Conservation (phyloP, 2,329 filamentous ascomycete genomes). For the Ophiocordyceps unilateralis region DNA sequence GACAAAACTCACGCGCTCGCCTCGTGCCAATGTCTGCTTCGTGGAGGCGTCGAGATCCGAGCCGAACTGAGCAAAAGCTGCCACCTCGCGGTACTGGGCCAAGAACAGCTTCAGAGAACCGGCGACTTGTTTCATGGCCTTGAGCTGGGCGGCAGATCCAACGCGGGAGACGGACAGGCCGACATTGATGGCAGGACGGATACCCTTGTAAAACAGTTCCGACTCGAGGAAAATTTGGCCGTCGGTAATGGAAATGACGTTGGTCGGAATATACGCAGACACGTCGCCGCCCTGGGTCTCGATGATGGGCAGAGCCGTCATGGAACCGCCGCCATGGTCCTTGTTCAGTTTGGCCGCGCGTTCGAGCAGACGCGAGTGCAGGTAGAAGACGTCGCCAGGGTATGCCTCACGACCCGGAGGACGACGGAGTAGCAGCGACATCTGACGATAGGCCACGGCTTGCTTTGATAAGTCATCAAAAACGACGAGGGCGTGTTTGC, state of each 20-base stretch:
- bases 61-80: slow-evolving; percentile 99
- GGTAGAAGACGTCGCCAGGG: slow-evolving; percentile 98
- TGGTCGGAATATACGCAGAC: slow-evolving; percentile 98
- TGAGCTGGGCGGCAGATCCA: slow-evolving; percentile 97
- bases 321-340: slow-evolving; percentile 84
- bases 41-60: slow-evolving; percentile 97
- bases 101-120: slow-evolving; percentile 99
- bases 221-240: slow-evolving; percentile 99
- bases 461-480: slow-evolving; percentile 97
- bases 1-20: slow-evolving; percentile 66
- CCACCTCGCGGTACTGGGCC: slow-evolving; percentile 99
- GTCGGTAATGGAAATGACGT: slow-evolving; percentile 99
- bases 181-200: slow-evolving; percentile 99
- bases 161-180: slow-evolving; percentile 99
- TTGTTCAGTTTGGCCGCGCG: slow-evolving; percentile 98
- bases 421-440: slow-evolving; percentile 94
- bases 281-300: slow-evolving; percentile 99
- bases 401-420: slow-evolving; percentile 98
- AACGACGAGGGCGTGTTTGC: slow-evolving; percentile 77
- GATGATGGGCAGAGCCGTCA: slow-evolving; percentile 94
- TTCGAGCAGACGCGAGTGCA: slow-evolving; percentile 97
- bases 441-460: slow-evolving; percentile 94
- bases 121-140: slow-evolving; percentile 99
- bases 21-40: slow-evolving; percentile 95
- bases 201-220: slow-evolving; percentile 99